Evolutionary conservation across 116 monocot species (phyloP), one percentile per base, ranked within the genome.

Genomic region (Trichopus zeylanicus): DNA sequence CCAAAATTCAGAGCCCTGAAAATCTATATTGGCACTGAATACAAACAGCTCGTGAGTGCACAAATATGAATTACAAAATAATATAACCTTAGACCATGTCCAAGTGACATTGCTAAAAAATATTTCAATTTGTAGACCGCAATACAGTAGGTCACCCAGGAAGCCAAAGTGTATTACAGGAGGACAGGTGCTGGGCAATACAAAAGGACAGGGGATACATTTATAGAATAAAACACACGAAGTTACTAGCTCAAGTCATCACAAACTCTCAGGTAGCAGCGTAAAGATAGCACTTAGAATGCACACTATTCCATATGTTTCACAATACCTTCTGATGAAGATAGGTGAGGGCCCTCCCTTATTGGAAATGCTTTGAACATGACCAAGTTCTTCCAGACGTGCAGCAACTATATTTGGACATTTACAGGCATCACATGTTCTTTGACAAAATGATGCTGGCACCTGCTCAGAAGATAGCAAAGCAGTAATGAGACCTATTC

Each of bases 371-470:
- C 53, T 63, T 26, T 66, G 63, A 48, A 69, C 54, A 35, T 31
- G 29, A 52, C 51, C 47, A 67, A 87, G 82, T 53, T 87, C 78
- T 31, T 60, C 76, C 59, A 87, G 29, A 6, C 29, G 18, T 53
- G 49, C 39, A 23, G 67, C 46, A 24, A 87, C 73, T 59, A 67
- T 28, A 30, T 65, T 70, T 52, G 82, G 78, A 72, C 70, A 58
- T 48, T 87, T 78, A 59, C 87, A 87, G 48, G 79, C 66, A 68
- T 87, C 87, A 70, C 87, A 87, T 57, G 87, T 58, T 71, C 64
- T 75, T 58, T 76, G 71, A 70, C 87, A 87, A 52, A 82, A 49
- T 15, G 78, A 75, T 65, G 75, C 47, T 34, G 75, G 26, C 7
- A 76, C 82, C 87, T 87, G 60, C 12, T 55, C 66, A 53, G 2